A percentile compares a stretch with the other conserved stretches of the same genome.
These are phyloP conservation scores for Melastoma malabathricum DNA, from an alignment of 345 rosid species.

Conservation along the genomic window DNA sequence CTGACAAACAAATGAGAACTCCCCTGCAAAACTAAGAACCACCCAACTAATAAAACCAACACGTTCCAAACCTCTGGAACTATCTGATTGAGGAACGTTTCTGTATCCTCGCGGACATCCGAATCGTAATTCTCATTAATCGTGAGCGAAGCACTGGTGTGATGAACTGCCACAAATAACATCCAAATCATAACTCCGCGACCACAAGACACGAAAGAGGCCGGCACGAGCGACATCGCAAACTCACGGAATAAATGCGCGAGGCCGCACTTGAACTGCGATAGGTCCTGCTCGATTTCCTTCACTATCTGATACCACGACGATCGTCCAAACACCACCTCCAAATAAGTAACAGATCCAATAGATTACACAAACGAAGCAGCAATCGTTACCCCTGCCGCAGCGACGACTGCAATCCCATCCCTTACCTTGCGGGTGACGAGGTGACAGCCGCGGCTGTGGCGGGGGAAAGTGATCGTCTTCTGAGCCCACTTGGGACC, in stretches of 20 bases:
- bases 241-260: constrained; percentile 76
- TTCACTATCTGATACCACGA: constrained; percentile 48
- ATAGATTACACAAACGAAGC: no score
- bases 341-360: no score
- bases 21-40: background rate
- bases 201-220: background rate
- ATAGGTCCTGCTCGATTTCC: constrained; percentile 58
- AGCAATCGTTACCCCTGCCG: no score
- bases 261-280: constrained; percentile 79
- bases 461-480: constrained; percentile 70
- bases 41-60: background rate
- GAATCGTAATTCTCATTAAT: constrained; percentile 94
- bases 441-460: constrained; percentile 83
- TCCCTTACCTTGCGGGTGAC: constrained; percentile 80
- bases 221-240: no score
- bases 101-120: constrained; percentile 85
- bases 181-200: no score
- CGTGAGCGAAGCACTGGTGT: constrained; percentile 90
- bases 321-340: no score
- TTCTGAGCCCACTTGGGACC: constrained; percentile 89
- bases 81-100: constrained; percentile 81
- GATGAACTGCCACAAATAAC: constrained; percentile 42
- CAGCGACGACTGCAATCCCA: no score
- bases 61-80: constrained; percentile 61
- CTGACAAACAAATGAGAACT: background rate